Evolutionary conservation across 306 rosid species (phyloP).

Genomic region (Purshia tridentata): DNA sequence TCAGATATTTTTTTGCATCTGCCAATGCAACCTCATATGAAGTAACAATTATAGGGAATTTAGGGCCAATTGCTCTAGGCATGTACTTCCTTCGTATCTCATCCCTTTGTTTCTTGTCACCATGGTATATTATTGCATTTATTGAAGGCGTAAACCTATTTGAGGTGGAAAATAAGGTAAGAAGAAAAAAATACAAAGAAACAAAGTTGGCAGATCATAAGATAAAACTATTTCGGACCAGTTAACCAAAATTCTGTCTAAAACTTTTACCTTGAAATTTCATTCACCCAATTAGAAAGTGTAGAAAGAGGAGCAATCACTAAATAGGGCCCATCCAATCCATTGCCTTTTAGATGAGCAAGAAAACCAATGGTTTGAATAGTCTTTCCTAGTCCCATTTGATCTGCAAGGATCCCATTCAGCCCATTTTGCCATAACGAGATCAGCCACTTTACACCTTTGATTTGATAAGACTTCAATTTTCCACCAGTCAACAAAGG

Average conservation of each 20-base stretch:
- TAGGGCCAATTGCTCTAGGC: constrained; percentile 74
- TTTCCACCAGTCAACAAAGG: constrained; percentile 88
- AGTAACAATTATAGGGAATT: constrained; percentile 80
- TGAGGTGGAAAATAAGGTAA: neutral
- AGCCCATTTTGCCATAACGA: constrained; percentile 99
- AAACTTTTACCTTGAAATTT: constrained; percentile 65
- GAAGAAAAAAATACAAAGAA: neutral
- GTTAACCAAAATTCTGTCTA: neutral
- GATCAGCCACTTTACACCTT: constrained; percentile 96
- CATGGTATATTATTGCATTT: constrained; percentile 67
- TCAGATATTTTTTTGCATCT: constrained; percentile 60
- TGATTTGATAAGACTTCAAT: constrained; percentile 80
- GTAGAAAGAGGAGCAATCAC: constrained; percentile 93
- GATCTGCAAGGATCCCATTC: constrained; percentile 99
- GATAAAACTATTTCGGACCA: constrained; percentile 12
- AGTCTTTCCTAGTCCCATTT: constrained; percentile 99
- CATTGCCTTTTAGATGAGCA: constrained; percentile 79
- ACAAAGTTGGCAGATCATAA: neutral
- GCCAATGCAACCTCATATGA: constrained; percentile 87
- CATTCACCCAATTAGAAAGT: constrained; percentile 90
- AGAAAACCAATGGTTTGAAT: constrained; percentile 94
- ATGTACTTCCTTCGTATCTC: constrained; percentile 72
- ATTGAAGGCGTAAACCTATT: constrained; percentile 80
- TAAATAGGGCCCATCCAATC: constrained; percentile 88
- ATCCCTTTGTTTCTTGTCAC: constrained; percentile 64